Conservation (phyloP, 306 rosid genomes). For the Citrullus amarus region DNA sequence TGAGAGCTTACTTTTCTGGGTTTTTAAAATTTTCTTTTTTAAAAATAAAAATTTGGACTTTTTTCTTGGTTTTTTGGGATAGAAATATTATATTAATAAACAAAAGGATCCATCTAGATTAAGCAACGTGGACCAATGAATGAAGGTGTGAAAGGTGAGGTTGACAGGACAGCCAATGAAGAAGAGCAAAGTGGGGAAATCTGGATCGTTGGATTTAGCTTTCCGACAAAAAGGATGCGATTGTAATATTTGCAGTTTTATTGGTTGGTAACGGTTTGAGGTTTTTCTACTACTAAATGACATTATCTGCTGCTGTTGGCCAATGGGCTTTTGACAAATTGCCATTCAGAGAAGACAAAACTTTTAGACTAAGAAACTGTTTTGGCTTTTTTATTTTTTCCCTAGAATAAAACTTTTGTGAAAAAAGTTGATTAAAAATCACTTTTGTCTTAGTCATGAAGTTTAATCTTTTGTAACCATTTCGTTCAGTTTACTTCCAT, state of each 20-base stretch:
- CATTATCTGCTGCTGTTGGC: not conserved
- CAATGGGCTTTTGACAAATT: not conserved
- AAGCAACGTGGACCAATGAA: conserved; percentile 51
- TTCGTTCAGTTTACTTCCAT: no score
- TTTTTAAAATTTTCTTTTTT: not conserved
- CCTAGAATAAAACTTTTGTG: not conserved
- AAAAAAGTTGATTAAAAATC: no score
- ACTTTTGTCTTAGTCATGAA: no score
- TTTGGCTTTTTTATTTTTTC: not conserved
- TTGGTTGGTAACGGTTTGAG: conserved; percentile 14
- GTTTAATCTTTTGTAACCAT: no score
- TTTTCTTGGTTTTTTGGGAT: not conserved
- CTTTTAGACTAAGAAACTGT: not conserved
- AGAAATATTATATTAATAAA: not conserved
- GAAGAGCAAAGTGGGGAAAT: conserved; percentile 18
- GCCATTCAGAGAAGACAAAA: not conserved
- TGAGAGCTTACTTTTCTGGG: conserved; percentile 10
- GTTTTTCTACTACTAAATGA: not conserved
- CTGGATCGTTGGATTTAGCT: conserved; percentile 15
- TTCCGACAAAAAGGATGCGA: conserved; percentile 35
- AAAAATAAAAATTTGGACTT: not conserved
- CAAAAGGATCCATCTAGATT: not conserved
- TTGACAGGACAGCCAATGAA: conserved; percentile 21
- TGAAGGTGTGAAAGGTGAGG: conserved; percentile 10
- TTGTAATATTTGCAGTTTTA: conserved; percentile 14